A percentile compares a stretch with the other conserved stretches of the same genome.
These are phyloP conservation scores for Microcyclosporella mali DNA, from an alignment of 2,329 filamentous ascomycete species.

Conservation along the genomic window DNA sequence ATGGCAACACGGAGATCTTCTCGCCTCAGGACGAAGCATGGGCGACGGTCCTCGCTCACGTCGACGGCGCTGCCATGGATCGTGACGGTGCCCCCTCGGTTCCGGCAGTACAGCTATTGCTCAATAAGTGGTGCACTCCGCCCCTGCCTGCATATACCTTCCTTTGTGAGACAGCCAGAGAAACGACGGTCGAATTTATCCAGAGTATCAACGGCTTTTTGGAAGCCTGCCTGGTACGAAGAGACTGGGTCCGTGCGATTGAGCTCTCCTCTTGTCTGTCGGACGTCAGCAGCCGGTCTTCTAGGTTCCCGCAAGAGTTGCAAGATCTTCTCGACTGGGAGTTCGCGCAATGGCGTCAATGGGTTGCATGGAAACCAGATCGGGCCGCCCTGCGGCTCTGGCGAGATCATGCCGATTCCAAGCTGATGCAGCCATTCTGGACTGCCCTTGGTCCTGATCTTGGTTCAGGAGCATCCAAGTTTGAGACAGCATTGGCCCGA, in stretches of 20 bases:
- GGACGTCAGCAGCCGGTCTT: too few relatives aligned
- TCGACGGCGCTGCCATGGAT: neutral
- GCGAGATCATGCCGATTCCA: neutral
- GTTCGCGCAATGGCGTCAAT: neutral
- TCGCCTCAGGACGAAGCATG: neutral
- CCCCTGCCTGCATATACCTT: neutral
- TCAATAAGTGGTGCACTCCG: slow-evolving; percentile 3
- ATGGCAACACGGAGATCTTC: slow-evolving; percentile 1
- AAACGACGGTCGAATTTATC: neutral
- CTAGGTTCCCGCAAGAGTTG: too few relatives aligned
- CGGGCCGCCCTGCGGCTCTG: neutral
- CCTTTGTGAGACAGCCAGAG: too few relatives aligned
- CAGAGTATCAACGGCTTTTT: neutral
- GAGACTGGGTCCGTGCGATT: neutral
- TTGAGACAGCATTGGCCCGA: too few relatives aligned
- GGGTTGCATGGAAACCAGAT: slow-evolving; percentile 3
- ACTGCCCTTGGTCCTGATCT: slow-evolving; percentile 1
- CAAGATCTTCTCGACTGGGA: neutral
- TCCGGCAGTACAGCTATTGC: neutral
- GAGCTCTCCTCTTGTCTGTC: too few relatives aligned
- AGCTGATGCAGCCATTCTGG: neutral
- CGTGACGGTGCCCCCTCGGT: neutral
- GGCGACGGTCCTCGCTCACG: neutral
- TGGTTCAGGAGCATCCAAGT: neutral
- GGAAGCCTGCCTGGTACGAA: neutral